Evolutionary conservation across 2,329 filamentous ascomycete genomes (phyloP).

Genomic region (Mollisia scopiformis): DNA sequence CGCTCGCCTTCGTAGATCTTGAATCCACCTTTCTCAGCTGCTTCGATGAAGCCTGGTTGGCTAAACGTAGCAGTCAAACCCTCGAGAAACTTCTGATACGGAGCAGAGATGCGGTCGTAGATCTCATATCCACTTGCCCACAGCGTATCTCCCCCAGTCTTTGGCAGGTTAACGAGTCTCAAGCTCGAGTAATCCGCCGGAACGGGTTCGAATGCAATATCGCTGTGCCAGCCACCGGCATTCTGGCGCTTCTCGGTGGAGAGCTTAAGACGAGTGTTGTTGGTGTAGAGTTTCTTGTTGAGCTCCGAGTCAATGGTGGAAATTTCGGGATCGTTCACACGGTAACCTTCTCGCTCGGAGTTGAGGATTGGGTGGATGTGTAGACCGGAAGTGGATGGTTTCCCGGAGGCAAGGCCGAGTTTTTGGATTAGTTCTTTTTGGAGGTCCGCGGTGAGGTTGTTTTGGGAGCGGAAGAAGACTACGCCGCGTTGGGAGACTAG

Average conservation of each 20-base stretch:
- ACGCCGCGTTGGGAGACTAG: slow-evolving; percentile 70
- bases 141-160: slow-evolving; percentile 60
- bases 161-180: slow-evolving; percentile 58
- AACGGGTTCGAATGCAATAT: slow-evolving; percentile 66
- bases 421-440: slow-evolving; percentile 67
- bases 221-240: slow-evolving; percentile 58
- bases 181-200: slow-evolving; percentile 65
- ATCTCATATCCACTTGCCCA: slow-evolving; percentile 71
- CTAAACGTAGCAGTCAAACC: slow-evolving; percentile 57
- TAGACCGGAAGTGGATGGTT: slow-evolving; percentile 56
- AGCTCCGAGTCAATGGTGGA: slow-evolving; percentile 63
- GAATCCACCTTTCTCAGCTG: slow-evolving; percentile 48
- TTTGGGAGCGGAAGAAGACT: slow-evolving; percentile 70
- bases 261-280: slow-evolving; percentile 7
- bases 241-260: slow-evolving; percentile 42
- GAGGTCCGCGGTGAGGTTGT: slow-evolving; percentile 60
- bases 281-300: slow-evolving; percentile 51
- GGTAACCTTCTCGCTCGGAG: slow-evolving; percentile 49
- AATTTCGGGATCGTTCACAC: slow-evolving; percentile 58
- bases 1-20: slow-evolving; percentile 48
- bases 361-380: slow-evolving; percentile 65
- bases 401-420: slow-evolving; percentile 59
- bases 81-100: slow-evolving; percentile 62
- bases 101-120: slow-evolving; percentile 62
- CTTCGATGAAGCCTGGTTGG: slow-evolving; percentile 52